Evolutionary conservation across 305 asterid species (phyloP).

Genomic region (Solanum hybrid): DNA sequence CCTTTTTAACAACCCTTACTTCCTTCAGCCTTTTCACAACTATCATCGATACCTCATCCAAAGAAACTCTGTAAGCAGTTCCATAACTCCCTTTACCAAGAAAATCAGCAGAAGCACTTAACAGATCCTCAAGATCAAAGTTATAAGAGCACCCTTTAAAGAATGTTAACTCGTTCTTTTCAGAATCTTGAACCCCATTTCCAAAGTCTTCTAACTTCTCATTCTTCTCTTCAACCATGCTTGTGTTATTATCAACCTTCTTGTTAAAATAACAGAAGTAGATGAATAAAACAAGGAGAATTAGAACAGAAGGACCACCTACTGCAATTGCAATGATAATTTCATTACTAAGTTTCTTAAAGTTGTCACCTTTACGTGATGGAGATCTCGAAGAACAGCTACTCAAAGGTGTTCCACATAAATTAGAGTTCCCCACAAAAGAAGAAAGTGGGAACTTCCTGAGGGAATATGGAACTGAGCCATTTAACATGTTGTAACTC

Average conservation of each 20-base stretch:
- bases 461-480: constrained; percentile 57
- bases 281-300: constrained; percentile 22
- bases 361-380: constrained; percentile 2
- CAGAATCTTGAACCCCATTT: constrained; percentile 76
- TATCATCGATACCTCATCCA: constrained; percentile 67
- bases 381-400: constrained; percentile 30
- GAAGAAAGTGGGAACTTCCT: constrained; percentile 56
- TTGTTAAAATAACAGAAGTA: constrained; percentile 43
- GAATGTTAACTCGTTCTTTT: constrained; percentile 72
- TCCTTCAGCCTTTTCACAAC: constrained; percentile 87
- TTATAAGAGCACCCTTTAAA: constrained; percentile 57
- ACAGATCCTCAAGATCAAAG: constrained; percentile 79
- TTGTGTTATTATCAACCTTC: constrained; percentile 17
- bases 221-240: constrained; percentile 41
- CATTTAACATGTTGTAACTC: constrained; percentile 56
- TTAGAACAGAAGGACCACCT: constrained; percentile 31
- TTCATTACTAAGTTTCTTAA: constrained; percentile 28
- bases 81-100: constrained; percentile 91
- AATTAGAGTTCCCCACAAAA: constrained; percentile 49
- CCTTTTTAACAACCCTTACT: constrained; percentile 61
- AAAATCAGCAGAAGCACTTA: constrained; percentile 91
- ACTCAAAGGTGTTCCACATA: constrained; percentile 57
- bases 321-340: constrained; percentile 39
- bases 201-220: constrained; percentile 79
- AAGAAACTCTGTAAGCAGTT: constrained; percentile 73